Conservation (phyloP, 371 early-diverging fungal genomes). For the Mortierella sp. region DNA sequence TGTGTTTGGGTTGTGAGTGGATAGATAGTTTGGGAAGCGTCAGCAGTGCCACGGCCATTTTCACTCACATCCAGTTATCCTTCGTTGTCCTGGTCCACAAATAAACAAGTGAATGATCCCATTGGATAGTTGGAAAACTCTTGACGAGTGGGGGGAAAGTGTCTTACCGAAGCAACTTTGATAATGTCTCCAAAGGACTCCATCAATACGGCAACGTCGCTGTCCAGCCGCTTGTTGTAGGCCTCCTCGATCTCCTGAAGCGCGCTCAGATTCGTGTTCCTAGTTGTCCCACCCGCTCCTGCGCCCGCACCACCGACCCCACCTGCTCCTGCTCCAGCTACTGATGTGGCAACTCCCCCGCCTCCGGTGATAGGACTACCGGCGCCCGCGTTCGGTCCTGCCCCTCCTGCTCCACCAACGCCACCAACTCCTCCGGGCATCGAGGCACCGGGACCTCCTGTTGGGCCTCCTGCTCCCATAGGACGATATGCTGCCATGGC, state of each 20-base stretch:
- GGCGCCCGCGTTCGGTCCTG: slow-evolving; percentile 7
- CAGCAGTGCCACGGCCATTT: neutral
- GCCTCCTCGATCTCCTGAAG: slow-evolving; percentile 68
- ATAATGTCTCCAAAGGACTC: slow-evolving; percentile 76
- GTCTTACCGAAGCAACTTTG: slow-evolving; percentile 69
- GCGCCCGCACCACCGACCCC: slow-evolving; percentile 1
- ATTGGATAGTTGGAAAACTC: neutral
- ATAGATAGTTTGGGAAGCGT: neutral
- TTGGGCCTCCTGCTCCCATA: slow-evolving; percentile 21
- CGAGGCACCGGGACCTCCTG: slow-evolving; percentile 10
- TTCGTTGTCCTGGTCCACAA: neutral
- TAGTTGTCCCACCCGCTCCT: slow-evolving; percentile 13
- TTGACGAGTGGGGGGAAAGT: neutral
- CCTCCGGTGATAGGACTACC: slow-evolving; percentile 6
- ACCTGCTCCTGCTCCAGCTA: slow-evolving; percentile 12
- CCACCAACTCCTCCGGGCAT: slow-evolving; percentile 18
- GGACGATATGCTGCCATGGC: slow-evolving; percentile 41
- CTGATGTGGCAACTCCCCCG: neutral
- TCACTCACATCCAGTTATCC: neutral
- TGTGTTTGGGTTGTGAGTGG: neutral
- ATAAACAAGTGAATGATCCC: neutral
- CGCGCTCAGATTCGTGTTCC: slow-evolving; percentile 26
- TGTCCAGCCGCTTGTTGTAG: slow-evolving; percentile 74
- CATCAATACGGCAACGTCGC: slow-evolving; percentile 68
- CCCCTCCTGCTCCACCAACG: slow-evolving; percentile 14